These are phyloP conservation scores for Cardiospermum halicacabum DNA, from an alignment of 345 rosid species.

Conservation along the genomic window DNA sequence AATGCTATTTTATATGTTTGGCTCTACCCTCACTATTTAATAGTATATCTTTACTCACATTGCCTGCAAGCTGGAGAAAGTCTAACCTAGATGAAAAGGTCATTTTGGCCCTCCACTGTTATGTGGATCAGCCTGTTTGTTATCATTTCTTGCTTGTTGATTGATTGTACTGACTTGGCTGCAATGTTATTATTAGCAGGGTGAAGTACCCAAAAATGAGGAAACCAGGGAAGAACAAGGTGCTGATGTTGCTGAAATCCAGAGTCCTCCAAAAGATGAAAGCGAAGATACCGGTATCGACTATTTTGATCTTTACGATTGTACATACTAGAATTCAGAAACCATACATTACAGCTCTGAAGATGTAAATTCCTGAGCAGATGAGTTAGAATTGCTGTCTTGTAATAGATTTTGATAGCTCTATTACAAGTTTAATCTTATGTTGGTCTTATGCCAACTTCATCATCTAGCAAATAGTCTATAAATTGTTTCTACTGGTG, in stretches of 20 bases:
- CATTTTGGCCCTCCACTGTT: too few species aligned
- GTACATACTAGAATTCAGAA: slow-evolving; percentile 12
- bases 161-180: too few species aligned
- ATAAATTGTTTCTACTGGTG: not conserved
- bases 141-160: too few species aligned
- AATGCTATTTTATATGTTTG: not conserved
- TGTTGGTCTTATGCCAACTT: not conserved
- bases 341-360: too few species aligned
- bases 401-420: not conserved
- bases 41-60: not conserved
- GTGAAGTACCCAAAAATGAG: slow-evolving; percentile 24
- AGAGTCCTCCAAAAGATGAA: slow-evolving; percentile 22
- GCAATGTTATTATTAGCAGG: slow-evolving; percentile 35
- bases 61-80: not conserved
- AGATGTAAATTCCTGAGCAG: not conserved
- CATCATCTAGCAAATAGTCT: too few species aligned
- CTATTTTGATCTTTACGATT: slow-evolving; percentile 26
- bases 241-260: slow-evolving; percentile 25
- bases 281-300: slow-evolving; percentile 20
- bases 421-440: not conserved
- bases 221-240: slow-evolving; percentile 22
- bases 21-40: not conserved
- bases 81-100: too few species aligned
- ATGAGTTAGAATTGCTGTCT: not conserved
- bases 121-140: too few species aligned